Base-by-base conservation (phyloP, 2,329 filamentous ascomycete species). In the Exutisphaerella laricina region DNA sequence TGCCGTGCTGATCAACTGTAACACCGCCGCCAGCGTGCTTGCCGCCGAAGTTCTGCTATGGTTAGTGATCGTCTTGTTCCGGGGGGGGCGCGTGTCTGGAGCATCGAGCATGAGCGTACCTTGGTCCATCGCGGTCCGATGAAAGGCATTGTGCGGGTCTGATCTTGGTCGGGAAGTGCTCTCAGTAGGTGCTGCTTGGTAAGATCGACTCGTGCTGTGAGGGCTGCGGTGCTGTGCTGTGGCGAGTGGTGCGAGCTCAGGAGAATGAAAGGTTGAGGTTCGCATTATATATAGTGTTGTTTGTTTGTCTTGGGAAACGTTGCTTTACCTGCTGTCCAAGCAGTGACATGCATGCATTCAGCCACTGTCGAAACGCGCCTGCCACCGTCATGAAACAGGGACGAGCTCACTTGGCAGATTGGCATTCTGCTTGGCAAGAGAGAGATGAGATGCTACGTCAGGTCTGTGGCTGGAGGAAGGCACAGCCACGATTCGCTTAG, bases 1-100 rank as follows among this genome's bases (percentile, higher is more conserved):
- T 62, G 39, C 75, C 75, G 54, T 77, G 67, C 53, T 69, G 70
- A 62, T 76, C 72, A 45, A 71, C 72, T 8, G 70, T 64, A 39
- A 78, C 58, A 47, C 70, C 73, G 25, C 71, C 74, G 40, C 68
- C 68, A 43, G 54, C 66, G 49, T 66, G 67, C 39, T 58, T 62
- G 46, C 67, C 67, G 39, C 69, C 69, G 35, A 53, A 70, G 46
- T 63, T 51, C 51, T 54, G 23, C 22, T n/a, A n/a, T n/a, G n/a
- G n/a, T n/a, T n/a, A n/a, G n/a, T n/a, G n/a, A 21, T 43, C 4
- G 29, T 13, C 6, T 25, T 28, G 44, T 33, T 18, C 13, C 1
- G 22, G 25, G 4, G 22, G 4, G 5, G 6, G 6, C n/a, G 17
- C 2, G 22, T 26, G 13, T 6, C 9, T 10, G 12, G 13, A 12